A percentile compares a stretch with the other conserved stretches of the same genome.
Conservation (phyloP, 257 asterid species). For the Anisodus acutangulus region DNA sequence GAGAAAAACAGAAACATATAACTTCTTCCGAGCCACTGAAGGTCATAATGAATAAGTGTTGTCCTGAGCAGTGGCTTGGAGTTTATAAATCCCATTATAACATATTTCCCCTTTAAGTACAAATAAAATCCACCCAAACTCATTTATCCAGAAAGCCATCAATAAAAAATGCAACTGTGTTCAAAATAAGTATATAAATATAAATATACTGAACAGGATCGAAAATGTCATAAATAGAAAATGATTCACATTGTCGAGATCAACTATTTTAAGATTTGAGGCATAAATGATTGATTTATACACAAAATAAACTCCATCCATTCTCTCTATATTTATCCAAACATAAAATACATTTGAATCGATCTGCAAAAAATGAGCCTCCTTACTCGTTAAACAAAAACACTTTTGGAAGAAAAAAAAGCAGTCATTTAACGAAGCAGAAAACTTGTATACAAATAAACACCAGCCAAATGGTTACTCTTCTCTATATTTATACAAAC, state of each 20-base stretch:
- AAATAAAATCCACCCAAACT: constrained; percentile 10
- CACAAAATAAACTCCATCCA: neutral
- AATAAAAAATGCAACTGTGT: neutral
- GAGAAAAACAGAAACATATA: neutral
- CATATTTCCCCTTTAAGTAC: neutral
- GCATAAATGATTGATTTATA: neutral
- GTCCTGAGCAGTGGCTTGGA: neutral
- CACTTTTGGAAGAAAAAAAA: too few relatives aligned
- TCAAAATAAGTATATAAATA: neutral
- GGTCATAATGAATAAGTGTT: neutral
- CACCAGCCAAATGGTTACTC: neutral
- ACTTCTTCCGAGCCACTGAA: neutral
- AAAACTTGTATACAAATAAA: neutral
- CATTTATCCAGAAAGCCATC: neutral
- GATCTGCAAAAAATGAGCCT: too few relatives aligned
- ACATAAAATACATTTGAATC: neutral
- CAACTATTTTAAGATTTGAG: neutral
- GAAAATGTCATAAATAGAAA: neutral
- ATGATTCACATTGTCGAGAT: neutral
- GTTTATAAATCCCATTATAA: neutral
- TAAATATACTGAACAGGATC: neutral
- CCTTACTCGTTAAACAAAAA: too few relatives aligned
- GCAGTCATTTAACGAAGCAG: too few relatives aligned
- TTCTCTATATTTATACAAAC: neutral
- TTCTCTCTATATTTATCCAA: neutral